Conservation (phyloP, 305 asterid genomes). For the Fraxinus nigra region DNA sequence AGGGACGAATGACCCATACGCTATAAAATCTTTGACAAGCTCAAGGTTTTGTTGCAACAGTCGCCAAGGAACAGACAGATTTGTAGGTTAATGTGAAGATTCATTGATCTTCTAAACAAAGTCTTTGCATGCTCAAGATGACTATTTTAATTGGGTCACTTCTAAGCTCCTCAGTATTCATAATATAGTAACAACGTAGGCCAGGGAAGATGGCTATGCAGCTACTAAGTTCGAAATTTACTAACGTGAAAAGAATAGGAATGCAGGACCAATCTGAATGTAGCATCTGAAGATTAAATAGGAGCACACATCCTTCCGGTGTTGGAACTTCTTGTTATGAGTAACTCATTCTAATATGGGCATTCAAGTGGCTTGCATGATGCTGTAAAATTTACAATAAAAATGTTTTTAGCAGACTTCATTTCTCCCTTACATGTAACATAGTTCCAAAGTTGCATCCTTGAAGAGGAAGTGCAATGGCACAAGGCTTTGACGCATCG, state of each 20-base stretch:
- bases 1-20: background rate
- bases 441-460: constrained; percentile 86
- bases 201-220: background rate
- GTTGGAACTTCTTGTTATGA: background rate
- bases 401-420: background rate
- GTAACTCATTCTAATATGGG: background rate
- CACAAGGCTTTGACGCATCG: constrained; percentile 80
- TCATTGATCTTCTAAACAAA: background rate
- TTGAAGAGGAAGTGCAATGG: constrained; percentile 72
- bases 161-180: background rate
- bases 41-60: background rate
- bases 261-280: background rate
- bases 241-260: background rate
- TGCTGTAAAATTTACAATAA: constrained; percentile 1
- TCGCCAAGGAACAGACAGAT: background rate
- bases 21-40: background rate
- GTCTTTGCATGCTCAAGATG: background rate
- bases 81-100: background rate
- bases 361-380: background rate
- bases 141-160: background rate
- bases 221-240: background rate
- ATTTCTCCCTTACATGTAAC: constrained; percentile 65
- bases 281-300: background rate
- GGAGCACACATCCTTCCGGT: background rate
- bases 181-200: background rate